Base-by-base conservation (phyloP, 352 stramenopile genomes). In the Pythium coloratum region DNA sequence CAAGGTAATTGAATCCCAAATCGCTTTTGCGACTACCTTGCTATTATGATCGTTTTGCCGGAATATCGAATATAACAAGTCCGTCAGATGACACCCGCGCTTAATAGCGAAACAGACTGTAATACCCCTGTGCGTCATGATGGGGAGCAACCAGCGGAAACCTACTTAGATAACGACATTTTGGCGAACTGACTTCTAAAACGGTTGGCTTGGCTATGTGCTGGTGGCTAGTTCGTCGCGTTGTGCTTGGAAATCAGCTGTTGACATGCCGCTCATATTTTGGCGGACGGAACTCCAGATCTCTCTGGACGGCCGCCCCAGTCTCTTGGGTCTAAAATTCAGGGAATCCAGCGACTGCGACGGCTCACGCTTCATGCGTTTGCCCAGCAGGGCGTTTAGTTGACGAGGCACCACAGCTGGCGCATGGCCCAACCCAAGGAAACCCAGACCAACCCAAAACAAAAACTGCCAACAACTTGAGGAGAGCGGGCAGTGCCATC, bases 211-310 rank as follows among this genome's bases (percentile, higher is more conserved):
- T 12, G 58, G 26, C 24, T 55, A 8, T 55, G 58, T 32, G 38
- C 40, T 20, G 26, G 53, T 6, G 33, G 32, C 32, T 51, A 3
- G 14, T 55, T 64, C 58, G 58, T 64, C 46, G 58, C 26, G 24
- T 64, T 64, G 58, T 57, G 58, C 56, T 62, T 1, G 10, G 42
- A 26, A 38, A 26, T 33, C 58, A 55, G 58, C 58, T 64, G 58
- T 55, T 34, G n/a, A 40, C 36, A 10, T 36, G 28, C 24, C 16
- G 3, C 12, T 20, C 40, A 46, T 10, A 53, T 36, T 56, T 38
- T 56, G 50, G 50, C 50, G 44, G 9, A 18, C 50, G 30, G 6
- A 38, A 38, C 26, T 56, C 50, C 50, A 36, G 50, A 38, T 38
- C 30, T 33, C n/a, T 51, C 44, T 28, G 44, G 18, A 51, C 44